Evolutionary conservation across 331 rosid species (phyloP).

Genomic region (Pyracantha coccinea): DNA sequence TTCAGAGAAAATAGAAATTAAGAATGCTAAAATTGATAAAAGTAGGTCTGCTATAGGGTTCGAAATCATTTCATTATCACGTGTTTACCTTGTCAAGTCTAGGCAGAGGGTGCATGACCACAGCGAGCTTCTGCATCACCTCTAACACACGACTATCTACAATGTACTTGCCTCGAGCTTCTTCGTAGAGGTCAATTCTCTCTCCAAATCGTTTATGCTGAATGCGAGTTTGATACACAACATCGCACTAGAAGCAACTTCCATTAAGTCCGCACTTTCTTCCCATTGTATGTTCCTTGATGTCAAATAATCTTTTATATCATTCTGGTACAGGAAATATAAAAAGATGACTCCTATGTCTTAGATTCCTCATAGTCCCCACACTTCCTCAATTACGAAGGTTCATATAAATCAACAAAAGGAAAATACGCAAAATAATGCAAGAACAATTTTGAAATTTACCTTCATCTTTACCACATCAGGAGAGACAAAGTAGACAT

Average conservation of each 20-base stretch:
- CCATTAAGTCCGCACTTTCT: slow-evolving; percentile 72
- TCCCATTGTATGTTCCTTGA: slow-evolving; percentile 68
- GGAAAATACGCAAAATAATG: not conserved
- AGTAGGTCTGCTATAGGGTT: not conserved
- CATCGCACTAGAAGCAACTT: slow-evolving; percentile 75
- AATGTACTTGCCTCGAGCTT: slow-evolving; percentile 80
- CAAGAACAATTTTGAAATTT: not conserved
- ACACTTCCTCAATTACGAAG: not conserved
- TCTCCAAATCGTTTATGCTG: slow-evolving; percentile 79
- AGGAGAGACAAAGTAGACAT: slow-evolving; percentile 71
- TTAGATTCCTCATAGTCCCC: not conserved
- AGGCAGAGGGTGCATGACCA: slow-evolving; percentile 83
- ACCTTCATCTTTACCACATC: slow-evolving; percentile 89
- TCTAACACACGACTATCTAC: slow-evolving; percentile 51
- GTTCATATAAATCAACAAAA: not conserved
- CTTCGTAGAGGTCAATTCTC: slow-evolving; percentile 61
- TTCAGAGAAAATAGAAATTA: not conserved
- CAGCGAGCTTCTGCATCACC: slow-evolving; percentile 73
- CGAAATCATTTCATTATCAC: not conserved
- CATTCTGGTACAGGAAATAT: slow-evolving; percentile 43
- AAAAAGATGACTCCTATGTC: not conserved
- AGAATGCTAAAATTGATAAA: not conserved
- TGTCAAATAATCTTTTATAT: slow-evolving; percentile 70
- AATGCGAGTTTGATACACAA: slow-evolving; percentile 90
- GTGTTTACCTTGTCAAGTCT: slow-evolving; percentile 72